Evolutionary conservation across 202 grass and related monocot species (phyloP), one percentile per base, ranked within the genome.

Genomic region (Zizania palustris): DNA sequence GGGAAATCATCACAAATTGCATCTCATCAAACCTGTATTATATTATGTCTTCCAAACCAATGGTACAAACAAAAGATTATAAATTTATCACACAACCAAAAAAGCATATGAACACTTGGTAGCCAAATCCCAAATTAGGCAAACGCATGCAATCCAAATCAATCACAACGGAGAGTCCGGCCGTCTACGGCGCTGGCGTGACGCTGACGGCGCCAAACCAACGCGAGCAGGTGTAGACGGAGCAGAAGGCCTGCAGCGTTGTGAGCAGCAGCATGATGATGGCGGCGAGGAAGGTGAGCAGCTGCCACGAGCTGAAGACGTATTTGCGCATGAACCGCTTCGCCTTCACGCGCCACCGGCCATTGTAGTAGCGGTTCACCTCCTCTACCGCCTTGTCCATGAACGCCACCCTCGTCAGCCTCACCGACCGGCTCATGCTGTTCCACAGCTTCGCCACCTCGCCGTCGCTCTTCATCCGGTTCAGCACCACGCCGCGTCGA

Each of bases 221-320:
- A 9, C 93, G 75, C 0, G 93, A 90, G 71, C 93, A 97, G 12
- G 63, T 86, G 60, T 93, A 97, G 9, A 93, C 83, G 18, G 93
- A 97, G 80, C 93, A 93, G 71, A 97, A 93, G 2, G 93, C 85
- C 72, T 97, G 85, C 16, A 97, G 62, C 72, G 80, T 88, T 20
- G 87, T 93, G 78, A 97, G 73, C 65, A 97, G 38, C 41, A 97
- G 82, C 80, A 97, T 71, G 16, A 86, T 3, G 73, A 93, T 49
- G 5, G 87, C 87, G 7, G 90, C 93, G 41, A 90, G 13, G 69
- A 97, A 87, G 3, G 93, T 93, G 53, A 97, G 81, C 43, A 97
- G 21, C 84, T 97, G 85, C 90, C 93, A 97, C 5, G 93, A 93
- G 5, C 83, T 82, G 68, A 86, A 85, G 12, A 97, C 86, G 70